phyloP scores from a whole-genome alignment of 306 rosid genomes.

The Sechiopsis laciniata region DNA sequence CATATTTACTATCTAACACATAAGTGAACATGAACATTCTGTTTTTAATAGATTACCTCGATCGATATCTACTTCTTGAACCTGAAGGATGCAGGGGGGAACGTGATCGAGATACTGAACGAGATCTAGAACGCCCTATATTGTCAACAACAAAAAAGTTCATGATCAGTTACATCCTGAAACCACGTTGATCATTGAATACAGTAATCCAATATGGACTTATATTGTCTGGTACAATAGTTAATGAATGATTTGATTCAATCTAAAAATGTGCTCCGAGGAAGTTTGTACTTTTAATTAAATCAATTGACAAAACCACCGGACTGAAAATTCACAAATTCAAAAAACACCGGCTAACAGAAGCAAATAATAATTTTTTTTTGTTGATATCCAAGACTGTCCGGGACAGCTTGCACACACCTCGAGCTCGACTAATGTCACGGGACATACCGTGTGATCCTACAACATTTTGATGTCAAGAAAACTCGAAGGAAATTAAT shows the following conservation, averaged over 20 bases:
- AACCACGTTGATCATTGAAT: slow-evolving; percentile 1
- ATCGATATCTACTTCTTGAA: slow-evolving; percentile 72
- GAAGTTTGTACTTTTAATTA: background rate
- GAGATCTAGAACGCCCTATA: slow-evolving; percentile 80
- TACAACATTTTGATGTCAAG: too few relatives aligned
- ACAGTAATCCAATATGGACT: background rate
- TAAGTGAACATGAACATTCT: background rate
- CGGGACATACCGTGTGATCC: too few relatives aligned
- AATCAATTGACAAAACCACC: background rate
- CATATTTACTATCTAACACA: background rate
- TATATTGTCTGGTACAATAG: background rate
- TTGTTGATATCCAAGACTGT: too few relatives aligned
- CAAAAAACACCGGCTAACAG: background rate
- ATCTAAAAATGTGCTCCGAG: background rate
- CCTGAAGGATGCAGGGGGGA: slow-evolving; percentile 71
- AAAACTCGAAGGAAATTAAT: too few relatives aligned
- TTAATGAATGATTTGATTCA: background rate
- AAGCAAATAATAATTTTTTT: background rate
- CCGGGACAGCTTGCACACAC: too few relatives aligned
- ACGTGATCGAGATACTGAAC: slow-evolving; percentile 69
- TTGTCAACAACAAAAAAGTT: background rate
- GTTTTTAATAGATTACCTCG: slow-evolving; percentile 51
- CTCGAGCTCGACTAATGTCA: too few relatives aligned
- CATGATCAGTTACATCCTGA: background rate
- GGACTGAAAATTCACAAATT: background rate